A percentile compares a stretch with the other conserved stretches of the same genome.
These are phyloP conservation scores for Monascus ruber DNA, from an alignment of 2,329 filamentous ascomycete species.

Conservation along the genomic window DNA sequence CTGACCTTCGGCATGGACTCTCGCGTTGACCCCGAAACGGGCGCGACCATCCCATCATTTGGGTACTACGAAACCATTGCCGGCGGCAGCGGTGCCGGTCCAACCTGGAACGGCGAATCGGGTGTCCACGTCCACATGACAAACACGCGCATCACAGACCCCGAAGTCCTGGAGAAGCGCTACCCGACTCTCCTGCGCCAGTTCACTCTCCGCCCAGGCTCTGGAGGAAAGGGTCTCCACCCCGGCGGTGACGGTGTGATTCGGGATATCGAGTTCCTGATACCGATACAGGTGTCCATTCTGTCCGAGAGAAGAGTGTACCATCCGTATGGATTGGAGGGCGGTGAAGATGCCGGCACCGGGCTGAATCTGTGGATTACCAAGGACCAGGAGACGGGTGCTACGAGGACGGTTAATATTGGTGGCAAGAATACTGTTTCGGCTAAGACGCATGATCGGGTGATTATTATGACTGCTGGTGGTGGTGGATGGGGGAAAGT, in stretches of 20 bases:
- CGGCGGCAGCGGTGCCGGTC: constrained; percentile 65
- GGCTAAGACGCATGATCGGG: constrained; percentile 49
- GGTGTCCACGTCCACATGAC: constrained; percentile 82
- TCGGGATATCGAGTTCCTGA: constrained; percentile 73
- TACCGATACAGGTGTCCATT: constrained; percentile 70
- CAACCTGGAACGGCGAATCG: constrained; percentile 62
- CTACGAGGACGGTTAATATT: constrained; percentile 45
- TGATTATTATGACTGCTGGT: constrained; percentile 50
- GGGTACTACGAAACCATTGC: constrained; percentile 85
- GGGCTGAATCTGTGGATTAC: constrained; percentile 84
- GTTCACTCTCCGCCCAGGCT: constrained; percentile 56
- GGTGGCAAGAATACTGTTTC: constrained; percentile 53
- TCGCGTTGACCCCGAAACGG: constrained; percentile 48
- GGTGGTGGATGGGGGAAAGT: constrained; percentile 31
- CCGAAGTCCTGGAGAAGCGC: constrained; percentile 68
- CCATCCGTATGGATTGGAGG: constrained; percentile 69
- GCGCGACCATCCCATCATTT: constrained; percentile 57
- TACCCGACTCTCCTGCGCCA: constrained; percentile 66
- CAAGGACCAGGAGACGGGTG: constrained; percentile 48
- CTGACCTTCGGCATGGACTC: constrained; percentile 68
- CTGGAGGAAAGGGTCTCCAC: constrained; percentile 56
- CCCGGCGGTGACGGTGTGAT: constrained; percentile 65
- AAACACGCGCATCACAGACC: constrained; percentile 75
- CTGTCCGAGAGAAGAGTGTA: constrained; percentile 66
- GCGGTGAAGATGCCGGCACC: constrained; percentile 65